Base-by-base conservation (phyloP, 2,329 filamentous ascomycete genomes). In the Epicoccum sorghinum region DNA sequence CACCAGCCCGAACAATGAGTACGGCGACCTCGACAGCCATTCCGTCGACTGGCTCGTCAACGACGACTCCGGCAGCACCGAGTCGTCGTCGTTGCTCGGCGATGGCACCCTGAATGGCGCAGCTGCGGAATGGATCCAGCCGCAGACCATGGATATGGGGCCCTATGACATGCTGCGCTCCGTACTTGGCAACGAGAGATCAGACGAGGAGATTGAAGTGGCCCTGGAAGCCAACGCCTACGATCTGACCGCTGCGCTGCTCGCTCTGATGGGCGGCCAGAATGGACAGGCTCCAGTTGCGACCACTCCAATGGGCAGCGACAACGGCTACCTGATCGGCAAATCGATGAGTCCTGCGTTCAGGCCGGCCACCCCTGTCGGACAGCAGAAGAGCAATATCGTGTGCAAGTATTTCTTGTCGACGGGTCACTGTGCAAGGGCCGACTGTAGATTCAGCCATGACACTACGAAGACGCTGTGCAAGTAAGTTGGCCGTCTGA, bases 331-430 rank as follows among this genome's bases (percentile, higher is more conserved):
- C 38, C 75, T 96, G 14, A 90, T 98, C 55, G 95, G 95, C 47
- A 97, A 97, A 72, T 96, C 91, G 14, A 91, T 96, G 80, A 86
- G 86, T 37, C 84, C 90, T 10, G 83, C 86, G 14, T 85, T 81
- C 40, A 81, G 92, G 32, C 90, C 93, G 13, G 80, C 84, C 7
- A 96, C 92, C 0, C 93, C 93, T 2, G 85, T 86, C 23, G 84
- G 86, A 23, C 87, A 89, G 68, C 83, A 89, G 65, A 93, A 92
- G 74, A 91, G 89, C 59, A 89, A 91, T 24, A 89, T 97, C 35
- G 90, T 98, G 37, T 99, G 95, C 84, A 96, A 96, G 77, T 99
- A 98, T 75, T 98, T 92, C 81, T 81, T 99, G 60, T 93, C 93
- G 8, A 96, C 90, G 7, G 95, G 95, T n/a, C 90, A 95, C 75